Conservation (phyloP, 768 basidiomycete genomes). For the Termitomyces sp. region DNA sequence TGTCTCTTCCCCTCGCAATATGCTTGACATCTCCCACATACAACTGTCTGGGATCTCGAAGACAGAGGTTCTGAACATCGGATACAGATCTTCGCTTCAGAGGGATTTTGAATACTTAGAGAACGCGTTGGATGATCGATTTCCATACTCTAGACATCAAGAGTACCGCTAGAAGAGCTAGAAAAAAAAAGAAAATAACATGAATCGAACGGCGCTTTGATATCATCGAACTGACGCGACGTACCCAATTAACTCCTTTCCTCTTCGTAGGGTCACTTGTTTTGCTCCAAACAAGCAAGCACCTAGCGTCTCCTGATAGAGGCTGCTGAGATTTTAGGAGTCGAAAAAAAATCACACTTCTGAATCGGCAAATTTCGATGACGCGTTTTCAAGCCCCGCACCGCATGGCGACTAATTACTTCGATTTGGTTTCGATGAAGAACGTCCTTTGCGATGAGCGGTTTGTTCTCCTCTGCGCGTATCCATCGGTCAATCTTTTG, state of each 20-base stretch:
- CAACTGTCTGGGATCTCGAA: background rate
- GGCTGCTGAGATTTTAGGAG: too few species aligned
- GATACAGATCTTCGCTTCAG: background rate
- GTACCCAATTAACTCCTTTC: background rate
- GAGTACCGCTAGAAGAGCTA: background rate
- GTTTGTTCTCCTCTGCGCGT: background rate
- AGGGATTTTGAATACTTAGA: background rate
- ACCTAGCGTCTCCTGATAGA: background rate
- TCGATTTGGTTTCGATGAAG: too few species aligned
- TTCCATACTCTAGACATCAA: slow-evolving; percentile 9
- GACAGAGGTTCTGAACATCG: slow-evolving; percentile 1
- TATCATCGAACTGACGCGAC: background rate
- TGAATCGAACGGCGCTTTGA: background rate
- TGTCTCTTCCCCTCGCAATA: background rate
- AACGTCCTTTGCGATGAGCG: background rate
- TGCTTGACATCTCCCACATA: slow-evolving; percentile 6
- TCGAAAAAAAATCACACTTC: background rate
- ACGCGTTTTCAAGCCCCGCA: background rate
- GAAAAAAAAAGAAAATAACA: background rate
- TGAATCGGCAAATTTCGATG: background rate
- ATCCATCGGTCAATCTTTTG: background rate
- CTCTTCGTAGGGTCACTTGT: background rate
- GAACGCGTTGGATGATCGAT: background rate
- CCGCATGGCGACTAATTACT: too few species aligned
- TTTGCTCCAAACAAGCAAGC: background rate